Evolutionary conservation across 2,329 filamentous ascomycete genomes (phyloP), one percentile per base, ranked within the genome.

Genomic region (Xylaria sp.): DNA sequence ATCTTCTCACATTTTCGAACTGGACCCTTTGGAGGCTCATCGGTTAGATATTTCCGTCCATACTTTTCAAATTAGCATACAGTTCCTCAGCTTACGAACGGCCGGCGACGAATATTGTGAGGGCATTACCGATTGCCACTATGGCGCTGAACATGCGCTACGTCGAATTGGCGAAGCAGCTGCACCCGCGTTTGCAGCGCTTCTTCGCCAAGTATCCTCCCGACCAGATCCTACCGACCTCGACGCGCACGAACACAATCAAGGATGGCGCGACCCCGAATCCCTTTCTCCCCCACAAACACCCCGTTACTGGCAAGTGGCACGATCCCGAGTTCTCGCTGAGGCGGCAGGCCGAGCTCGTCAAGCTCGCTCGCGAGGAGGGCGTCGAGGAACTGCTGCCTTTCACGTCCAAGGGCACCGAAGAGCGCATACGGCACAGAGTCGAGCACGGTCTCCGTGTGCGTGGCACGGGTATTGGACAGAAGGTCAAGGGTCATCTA

Each of bases 131-230:
- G 12, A 19, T 42, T 38, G 37, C 14, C 45, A 63, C 53, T 19
- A 69, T 70, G 66, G 67, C 70, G 55, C 35, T 57, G 25, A 71
- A 73, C 53, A 68, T 65, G 64, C 64, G 65, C 67, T 79, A 81
- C 68, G 76, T 87, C 67, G 79, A 82, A 71, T 83, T 92, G 61
- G 91, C 91, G 64, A 87, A 89, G 78, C 82, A 85, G 68, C 87
- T 98, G 42, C 95, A 93, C 8, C 82, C 86, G 57, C 89, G 89
- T 42, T 86, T 99, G 47, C 86, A 90, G 74, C 88, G 88, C 72
- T 97, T 99, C 85, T 91, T 99, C 78, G 90, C 90, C 60, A 90
- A 91, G 68, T 97, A 94, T 77, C 95, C 95, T 43, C 93, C 94
- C 50, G 84, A 80, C 55, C 77, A 84, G 69, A 84, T 89, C 73